Base-by-base conservation (phyloP, 164 flowering plant species). In the Sextonia rubra region DNA sequence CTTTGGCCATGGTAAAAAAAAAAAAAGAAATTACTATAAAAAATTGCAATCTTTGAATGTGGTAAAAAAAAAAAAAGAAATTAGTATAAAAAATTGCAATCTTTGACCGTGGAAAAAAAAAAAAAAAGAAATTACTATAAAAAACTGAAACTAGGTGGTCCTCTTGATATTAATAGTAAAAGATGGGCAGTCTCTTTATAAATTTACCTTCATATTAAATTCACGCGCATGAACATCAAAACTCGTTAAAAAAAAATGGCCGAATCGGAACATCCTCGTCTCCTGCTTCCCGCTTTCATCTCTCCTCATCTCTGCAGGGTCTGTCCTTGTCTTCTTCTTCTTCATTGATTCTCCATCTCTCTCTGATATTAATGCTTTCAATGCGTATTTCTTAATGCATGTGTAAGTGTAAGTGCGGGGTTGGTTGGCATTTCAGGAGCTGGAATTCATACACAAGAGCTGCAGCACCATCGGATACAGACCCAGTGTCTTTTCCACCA, bases 371-470 rank as follows among this genome's bases (percentile, higher is more conserved):
- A 1, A 2, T 68, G 60, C 5, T 0, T 44, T 20, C 17, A 61
- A 61, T 23, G 17, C 24, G 12, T 12, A n/a, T 20, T 61, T 52
- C n/a, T 14, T 3, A 52, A 52, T 52, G 58, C 4, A 52, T 52
- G n/a, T 20, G n/a, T 52, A 11, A 18, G n/a, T 52, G 58, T 18
- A n/a, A n/a, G n/a, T n/a, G n/a, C n/a, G n/a, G n/a, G n/a, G n/a
- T n/a, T n/a, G 58, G n/a, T 52, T 52, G n/a, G 17, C 58, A 22
- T 32, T 37, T 17, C 79, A 89, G 97, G 99, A 93, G 74, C 77
- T 95, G 61, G 90, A 90, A 68, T 93, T 95, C 83, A 88, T 95
- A 48, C 98, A 93, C 86, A 93, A 88, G 85, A 89, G 99, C 79
- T 82, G 91, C 83, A 70, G 93, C 75, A 85, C 95, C 0, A 85